A percentile compares a stretch with the other conserved stretches of the same genome.
These are phyloP conservation scores for Tulasnella sp. DNA, from an alignment of 768 basidiomycete species.

Conservation along the genomic window DNA sequence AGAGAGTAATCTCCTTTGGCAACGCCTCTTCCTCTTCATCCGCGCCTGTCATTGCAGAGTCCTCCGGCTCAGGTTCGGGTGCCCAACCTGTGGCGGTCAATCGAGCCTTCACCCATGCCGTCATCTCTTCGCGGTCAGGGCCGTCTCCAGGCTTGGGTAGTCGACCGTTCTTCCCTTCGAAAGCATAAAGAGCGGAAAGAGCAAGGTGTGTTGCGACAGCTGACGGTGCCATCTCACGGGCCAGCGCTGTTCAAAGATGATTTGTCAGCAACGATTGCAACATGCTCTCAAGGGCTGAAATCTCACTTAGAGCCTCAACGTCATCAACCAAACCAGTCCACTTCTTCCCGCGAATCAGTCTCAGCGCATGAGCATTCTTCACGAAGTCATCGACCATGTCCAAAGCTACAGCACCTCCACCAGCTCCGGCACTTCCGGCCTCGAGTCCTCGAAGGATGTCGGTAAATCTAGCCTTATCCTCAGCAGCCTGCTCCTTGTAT, in stretches of 20 bases:
- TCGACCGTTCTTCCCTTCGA: constrained; percentile 40
- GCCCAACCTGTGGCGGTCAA: constrained; percentile 59
- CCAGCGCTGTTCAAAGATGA: neutral
- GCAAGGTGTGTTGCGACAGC: constrained; percentile 67
- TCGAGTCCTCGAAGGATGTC: constrained; percentile 50
- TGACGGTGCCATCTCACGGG: neutral
- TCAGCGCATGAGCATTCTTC: constrained; percentile 77
- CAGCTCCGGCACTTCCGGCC: constrained; percentile 49
- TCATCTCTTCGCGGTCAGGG: constrained; percentile 33
- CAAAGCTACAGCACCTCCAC: constrained; percentile 38
- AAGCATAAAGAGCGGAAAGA: constrained; percentile 60
- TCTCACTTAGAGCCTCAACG: constrained; percentile 54
- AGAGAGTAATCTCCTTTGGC: constrained; percentile 24
- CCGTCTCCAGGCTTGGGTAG: constrained; percentile 38
- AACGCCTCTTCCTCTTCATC: constrained; percentile 30
- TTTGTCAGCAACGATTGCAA: constrained; percentile 43
- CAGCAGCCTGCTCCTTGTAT: constrained; percentile 76
- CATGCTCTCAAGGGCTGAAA: constrained; percentile 45
- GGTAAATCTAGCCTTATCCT: constrained; percentile 59
- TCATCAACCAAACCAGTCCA: constrained; percentile 60
- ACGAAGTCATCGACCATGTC: constrained; percentile 61
- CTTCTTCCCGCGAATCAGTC: constrained; percentile 62
- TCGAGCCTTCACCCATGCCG: constrained; percentile 13
- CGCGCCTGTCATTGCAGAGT: constrained; percentile 10
- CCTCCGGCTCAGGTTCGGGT: constrained; percentile 51